Evolutionary conservation across 305 asterid genomes (phyloP), one percentile per base, ranked within the genome.

Genomic region (Fraxinus velutina): DNA sequence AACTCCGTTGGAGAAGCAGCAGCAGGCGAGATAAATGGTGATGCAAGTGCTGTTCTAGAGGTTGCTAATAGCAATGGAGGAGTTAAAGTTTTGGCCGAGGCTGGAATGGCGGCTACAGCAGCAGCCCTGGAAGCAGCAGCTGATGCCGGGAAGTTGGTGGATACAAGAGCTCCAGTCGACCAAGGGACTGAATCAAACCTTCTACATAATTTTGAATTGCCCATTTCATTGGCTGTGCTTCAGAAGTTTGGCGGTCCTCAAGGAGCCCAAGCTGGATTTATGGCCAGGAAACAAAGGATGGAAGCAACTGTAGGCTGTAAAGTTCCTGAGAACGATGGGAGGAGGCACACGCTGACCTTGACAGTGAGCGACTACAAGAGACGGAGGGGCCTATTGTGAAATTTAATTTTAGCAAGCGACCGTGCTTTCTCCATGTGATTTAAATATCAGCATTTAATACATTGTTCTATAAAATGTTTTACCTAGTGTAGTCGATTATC

Each of bases 361-460:
- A 90, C 93, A 3, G 94, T 94, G 62, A 93, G 98, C 13, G 99
- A 96, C 88, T 94, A 96, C 83, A 96, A 94, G 90, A 88, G 99
- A 73, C 83, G 99, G 80, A 91, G 97, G 87, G 99, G 98, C 21
- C 89, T 96, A 84, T 94, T 96, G 29, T 96, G 92, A 92, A 32
- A 34, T 81, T 30, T 39, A 62, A 44, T 81, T 52, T 62, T 50
- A 73, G 66, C 6, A 22, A 62, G 32, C 5, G 6, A 22, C 71
- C 0, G 12, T 9, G 37, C 27, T 27, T 34, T 42, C 37, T 33
- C 44, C 8, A 6, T 72, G 78, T 19, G 78, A 22, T 62, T 22
- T 50, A 44, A 30, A 57, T 57, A 19, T 57, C 0, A 12, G 2
- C 68, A 57, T 57, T 57, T 57, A 57, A 27, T 57, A 57, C 68